A percentile compares a stretch with the other conserved stretches of the same genome.
Evolutionary conservation across 129 eudicot genomes (phyloP).

Genomic region (Artemisia tridentata): DNA sequence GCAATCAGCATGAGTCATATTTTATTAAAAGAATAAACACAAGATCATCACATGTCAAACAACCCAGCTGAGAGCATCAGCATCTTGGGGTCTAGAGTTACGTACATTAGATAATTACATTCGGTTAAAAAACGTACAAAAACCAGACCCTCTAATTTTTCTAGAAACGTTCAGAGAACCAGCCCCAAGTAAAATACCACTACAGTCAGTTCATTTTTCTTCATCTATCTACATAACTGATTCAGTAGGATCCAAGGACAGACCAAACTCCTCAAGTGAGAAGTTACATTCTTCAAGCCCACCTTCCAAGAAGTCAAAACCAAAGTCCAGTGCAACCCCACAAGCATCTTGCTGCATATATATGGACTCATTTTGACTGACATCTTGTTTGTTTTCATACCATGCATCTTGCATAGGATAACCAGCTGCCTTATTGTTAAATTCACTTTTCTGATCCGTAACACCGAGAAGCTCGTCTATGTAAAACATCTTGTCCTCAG

Average conservation of each 20-base stretch:
- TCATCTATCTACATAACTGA: background rate
- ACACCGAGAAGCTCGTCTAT: conserved; percentile 52
- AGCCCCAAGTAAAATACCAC: conserved; percentile 8
- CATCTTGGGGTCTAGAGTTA: background rate
- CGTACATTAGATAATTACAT: conserved; percentile 4
- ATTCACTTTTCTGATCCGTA: conserved; percentile 3
- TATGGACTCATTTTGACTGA: background rate
- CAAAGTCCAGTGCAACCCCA: conserved; percentile 16
- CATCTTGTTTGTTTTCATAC: background rate
- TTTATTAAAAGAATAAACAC: background rate
- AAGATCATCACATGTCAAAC: background rate
- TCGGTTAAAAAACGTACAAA: background rate
- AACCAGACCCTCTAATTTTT: conserved; percentile 5
- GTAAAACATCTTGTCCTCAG: conserved; percentile 59
- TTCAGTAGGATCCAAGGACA: conserved; percentile 16
- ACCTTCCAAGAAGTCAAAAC: conserved; percentile 42
- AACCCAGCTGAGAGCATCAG: background rate
- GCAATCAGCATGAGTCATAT: background rate
- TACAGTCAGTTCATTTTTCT: conserved; percentile 20
- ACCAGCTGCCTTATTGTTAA: background rate
- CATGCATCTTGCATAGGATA: background rate
- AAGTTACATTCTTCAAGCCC: too few species aligned
- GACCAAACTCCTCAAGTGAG: too few species aligned
- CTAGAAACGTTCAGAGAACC: conserved; percentile 14
- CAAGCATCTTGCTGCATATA: conserved; percentile 17